phyloP scores from a whole-genome alignment of 148 eudicot genomes.

The Vaccinium vitisidaea region DNA sequence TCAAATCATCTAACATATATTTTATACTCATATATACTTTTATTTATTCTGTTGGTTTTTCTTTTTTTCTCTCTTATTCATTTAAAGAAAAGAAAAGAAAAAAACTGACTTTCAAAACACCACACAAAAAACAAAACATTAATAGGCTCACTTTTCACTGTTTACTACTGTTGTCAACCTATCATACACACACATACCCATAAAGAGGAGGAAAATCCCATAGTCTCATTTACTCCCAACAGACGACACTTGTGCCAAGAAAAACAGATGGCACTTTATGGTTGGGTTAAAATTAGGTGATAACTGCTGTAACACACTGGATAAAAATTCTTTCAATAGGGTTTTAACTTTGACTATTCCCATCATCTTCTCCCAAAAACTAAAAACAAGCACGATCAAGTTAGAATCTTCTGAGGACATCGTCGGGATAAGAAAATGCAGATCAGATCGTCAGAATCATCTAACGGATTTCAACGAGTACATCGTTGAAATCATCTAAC shows the following conservation, averaged over 20 bases:
- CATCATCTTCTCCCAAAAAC: background rate
- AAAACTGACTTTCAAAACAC: background rate
- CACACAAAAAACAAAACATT: background rate
- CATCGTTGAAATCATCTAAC: background rate
- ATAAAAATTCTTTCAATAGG: background rate
- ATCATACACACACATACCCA: background rate
- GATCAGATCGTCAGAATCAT: too few species aligned
- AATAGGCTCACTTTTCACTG: background rate
- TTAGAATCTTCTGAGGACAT: too few species aligned
- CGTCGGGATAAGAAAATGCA: too few species aligned
- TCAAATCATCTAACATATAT: too few species aligned
- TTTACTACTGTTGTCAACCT: background rate
- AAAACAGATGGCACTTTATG: too few species aligned
- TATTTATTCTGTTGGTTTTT: background rate
- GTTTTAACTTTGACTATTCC: background rate
- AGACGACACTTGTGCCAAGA: too few species aligned
- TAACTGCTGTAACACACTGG: background rate
- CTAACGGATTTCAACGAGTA: background rate
- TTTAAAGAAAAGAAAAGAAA: too few species aligned
- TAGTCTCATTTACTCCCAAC: background rate
- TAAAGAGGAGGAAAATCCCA: background rate
- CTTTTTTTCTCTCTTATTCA: background rate
- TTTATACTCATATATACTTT: too few species aligned
- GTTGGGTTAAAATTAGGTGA: background rate
- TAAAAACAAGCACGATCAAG: too few species aligned